These are phyloP conservation scores for Acorus calamus DNA, from an alignment of 106 monocot species.

Conservation along the genomic window DNA sequence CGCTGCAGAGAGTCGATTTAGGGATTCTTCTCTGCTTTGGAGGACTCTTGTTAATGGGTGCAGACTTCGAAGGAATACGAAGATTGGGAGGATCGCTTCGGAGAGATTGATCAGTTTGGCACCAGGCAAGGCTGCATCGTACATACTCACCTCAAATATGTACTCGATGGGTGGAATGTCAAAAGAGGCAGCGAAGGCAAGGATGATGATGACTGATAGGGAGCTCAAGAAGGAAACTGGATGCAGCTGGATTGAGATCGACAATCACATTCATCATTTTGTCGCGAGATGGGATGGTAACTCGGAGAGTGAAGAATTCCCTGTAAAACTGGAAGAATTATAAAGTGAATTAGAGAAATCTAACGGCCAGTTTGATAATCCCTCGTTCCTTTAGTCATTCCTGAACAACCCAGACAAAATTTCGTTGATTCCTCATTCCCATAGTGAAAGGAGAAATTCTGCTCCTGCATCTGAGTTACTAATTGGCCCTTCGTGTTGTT, in stretches of 20 bases:
- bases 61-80: slow-evolving; percentile 2
- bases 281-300: not conserved
- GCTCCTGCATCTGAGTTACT: too few species aligned
- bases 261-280: slow-evolving; percentile 4
- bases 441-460: too few species aligned
- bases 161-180: slow-evolving; percentile 8
- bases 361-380: too few species aligned
- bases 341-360: too few species aligned
- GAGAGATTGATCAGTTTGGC: slow-evolving; percentile 2
- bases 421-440: too few species aligned
- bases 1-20: slow-evolving; percentile 2
- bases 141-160: slow-evolving; percentile 5
- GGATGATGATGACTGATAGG: slow-evolving; percentile 1
- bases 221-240: slow-evolving; percentile 11
- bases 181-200: slow-evolving; percentile 3
- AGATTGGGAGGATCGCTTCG: slow-evolving; percentile 1
- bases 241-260: slow-evolving; percentile 11
- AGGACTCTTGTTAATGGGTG: slow-evolving; percentile 10
- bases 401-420: too few species aligned
- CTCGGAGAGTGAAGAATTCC: too few species aligned
- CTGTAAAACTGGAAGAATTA: too few species aligned
- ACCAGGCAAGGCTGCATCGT: slow-evolving; percentile 10
- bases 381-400: too few species aligned
- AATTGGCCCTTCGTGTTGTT: too few species aligned
- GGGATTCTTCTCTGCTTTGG: slow-evolving; percentile 11